Conservation (phyloP, 2,329 filamentous ascomycete genomes). For the Penicillium thymicola region DNA sequence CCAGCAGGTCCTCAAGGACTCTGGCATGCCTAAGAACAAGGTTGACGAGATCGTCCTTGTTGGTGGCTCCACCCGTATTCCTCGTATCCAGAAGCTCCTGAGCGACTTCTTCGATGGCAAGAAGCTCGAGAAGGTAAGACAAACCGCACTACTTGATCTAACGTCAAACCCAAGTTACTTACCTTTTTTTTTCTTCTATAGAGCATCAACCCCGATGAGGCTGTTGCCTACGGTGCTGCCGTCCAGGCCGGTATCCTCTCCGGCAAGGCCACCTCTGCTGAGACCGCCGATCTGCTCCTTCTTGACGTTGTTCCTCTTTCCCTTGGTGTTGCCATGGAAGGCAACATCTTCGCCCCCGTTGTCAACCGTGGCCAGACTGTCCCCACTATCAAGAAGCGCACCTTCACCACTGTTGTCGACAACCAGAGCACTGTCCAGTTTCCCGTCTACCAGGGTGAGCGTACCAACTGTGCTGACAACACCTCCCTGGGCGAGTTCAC, state of each 20-base stretch:
- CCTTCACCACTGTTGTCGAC: conserved; percentile 72
- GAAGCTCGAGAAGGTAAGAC: conserved; percentile 86
- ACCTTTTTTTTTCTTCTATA: conserved; percentile 9
- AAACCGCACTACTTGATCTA: neutral
- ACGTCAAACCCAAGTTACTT: conserved; percentile 3
- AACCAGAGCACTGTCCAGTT: conserved; percentile 81
- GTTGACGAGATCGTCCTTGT: conserved; percentile 99
- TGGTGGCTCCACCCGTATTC: conserved; percentile 98
- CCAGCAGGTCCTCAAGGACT: conserved; percentile 94
- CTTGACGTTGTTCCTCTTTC: conserved; percentile 95
- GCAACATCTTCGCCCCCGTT: conserved; percentile 96
- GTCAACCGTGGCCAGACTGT: conserved; percentile 76
- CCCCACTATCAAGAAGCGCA: conserved; percentile 77
- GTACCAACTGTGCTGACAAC: conserved; percentile 98
- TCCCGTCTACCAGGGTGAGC: conserved; percentile 93
- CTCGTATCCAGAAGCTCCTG: conserved; percentile 97
- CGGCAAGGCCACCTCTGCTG: conserved; percentile 92
- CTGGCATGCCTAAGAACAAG: conserved; percentile 77
- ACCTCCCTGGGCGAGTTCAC: conserved; percentile 97
- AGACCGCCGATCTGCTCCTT: conserved; percentile 90
- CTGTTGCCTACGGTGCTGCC: conserved; percentile 96
- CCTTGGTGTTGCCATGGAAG: conserved; percentile 98
- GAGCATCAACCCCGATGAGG: conserved; percentile 99
- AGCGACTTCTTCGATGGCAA: conserved; percentile 99
- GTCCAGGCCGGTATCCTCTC: conserved; percentile 99